These are phyloP conservation scores for Sideroxylon spinosum DNA, from an alignment of 179 eudicot species.

Conservation along the genomic window DNA sequence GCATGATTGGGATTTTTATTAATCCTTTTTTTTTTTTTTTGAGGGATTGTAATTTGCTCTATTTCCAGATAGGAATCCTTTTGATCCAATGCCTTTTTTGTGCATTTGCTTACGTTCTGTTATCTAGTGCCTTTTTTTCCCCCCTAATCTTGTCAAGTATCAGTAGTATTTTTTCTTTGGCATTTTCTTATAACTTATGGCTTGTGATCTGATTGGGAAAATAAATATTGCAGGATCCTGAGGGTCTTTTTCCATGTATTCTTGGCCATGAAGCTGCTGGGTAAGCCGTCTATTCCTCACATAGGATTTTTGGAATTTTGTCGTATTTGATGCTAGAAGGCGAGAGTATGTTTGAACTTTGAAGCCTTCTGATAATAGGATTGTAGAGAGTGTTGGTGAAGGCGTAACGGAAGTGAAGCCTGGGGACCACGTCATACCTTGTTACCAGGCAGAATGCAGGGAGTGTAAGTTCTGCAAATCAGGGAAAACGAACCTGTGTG, in stretches of 20 bases:
- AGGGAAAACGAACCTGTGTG: constrained; percentile 97
- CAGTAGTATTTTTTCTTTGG: background rate
- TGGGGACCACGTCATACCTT: constrained; percentile 98
- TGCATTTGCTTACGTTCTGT: background rate
- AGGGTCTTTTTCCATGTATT: constrained; percentile 96
- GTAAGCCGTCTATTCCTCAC: constrained; percentile 33
- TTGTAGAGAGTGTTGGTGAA: constrained; percentile 98
- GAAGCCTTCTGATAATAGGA: constrained; percentile 37
- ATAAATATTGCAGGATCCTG: constrained; percentile 66
- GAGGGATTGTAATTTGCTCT: no score
- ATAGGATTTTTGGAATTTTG: background rate
- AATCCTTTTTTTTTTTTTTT: background rate
- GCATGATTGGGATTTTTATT: background rate
- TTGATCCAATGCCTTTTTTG: background rate
- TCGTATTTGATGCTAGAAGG: background rate
- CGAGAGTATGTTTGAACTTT: background rate
- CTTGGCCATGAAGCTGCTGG: constrained; percentile 99
- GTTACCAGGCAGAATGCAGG: constrained; percentile 96
- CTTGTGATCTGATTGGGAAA: constrained; percentile 11
- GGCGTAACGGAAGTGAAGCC: constrained; percentile 94
- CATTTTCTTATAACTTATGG: background rate
- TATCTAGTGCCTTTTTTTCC: no score
- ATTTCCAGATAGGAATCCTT: no score
- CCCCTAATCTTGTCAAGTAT: background rate
- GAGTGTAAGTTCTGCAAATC: constrained; percentile 98